A percentile compares a stretch with the other conserved stretches of the same genome.
These are phyloP conservation scores for Silene vulgaris DNA, from an alignment of 179 eudicot genomes.

Conservation along the genomic window DNA sequence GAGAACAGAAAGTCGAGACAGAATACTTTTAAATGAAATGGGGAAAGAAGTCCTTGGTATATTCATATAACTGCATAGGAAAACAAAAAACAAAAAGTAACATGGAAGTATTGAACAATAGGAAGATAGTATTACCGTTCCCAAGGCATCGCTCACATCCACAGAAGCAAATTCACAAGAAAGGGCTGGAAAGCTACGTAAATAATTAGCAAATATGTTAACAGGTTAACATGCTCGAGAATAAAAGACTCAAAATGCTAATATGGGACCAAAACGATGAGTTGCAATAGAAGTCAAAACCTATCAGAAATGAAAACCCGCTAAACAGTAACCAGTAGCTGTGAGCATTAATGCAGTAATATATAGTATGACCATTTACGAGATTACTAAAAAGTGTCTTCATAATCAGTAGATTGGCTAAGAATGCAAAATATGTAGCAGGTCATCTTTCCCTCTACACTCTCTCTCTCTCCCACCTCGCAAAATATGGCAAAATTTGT, in stretches of 20 bases:
- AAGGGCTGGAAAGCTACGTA: conserved; percentile 83
- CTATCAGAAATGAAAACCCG: not conserved
- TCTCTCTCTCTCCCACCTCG: not conserved
- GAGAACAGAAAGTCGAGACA: not conserved
- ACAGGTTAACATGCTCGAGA: not conserved
- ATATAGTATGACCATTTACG: not conserved
- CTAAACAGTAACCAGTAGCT: not conserved
- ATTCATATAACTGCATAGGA: conserved; percentile 13
- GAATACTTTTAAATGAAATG: not conserved
- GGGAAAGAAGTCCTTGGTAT: not conserved
- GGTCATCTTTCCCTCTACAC: not conserved
- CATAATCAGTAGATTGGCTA: not conserved
- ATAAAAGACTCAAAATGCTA: not conserved
- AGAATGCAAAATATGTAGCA: not conserved
- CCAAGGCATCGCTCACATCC: conserved; percentile 93
- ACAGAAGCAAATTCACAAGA: conserved; percentile 99
- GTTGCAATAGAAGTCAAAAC: conserved; percentile 4
- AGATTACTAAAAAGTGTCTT: not conserved
- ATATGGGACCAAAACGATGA: not conserved
- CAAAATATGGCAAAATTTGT: too few relatives aligned
- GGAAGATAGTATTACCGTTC: conserved; percentile 60
- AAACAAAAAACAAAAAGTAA: not conserved
- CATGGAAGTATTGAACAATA: too few relatives aligned
- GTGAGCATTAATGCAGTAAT: not conserved
- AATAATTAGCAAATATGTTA: conserved; percentile 20